A percentile compares a stretch with the other conserved stretches of the same genome.
These are phyloP conservation scores for Raffaelea albimanens DNA, from an alignment of 2,329 filamentous ascomycete species.

Conservation along the genomic window DNA sequence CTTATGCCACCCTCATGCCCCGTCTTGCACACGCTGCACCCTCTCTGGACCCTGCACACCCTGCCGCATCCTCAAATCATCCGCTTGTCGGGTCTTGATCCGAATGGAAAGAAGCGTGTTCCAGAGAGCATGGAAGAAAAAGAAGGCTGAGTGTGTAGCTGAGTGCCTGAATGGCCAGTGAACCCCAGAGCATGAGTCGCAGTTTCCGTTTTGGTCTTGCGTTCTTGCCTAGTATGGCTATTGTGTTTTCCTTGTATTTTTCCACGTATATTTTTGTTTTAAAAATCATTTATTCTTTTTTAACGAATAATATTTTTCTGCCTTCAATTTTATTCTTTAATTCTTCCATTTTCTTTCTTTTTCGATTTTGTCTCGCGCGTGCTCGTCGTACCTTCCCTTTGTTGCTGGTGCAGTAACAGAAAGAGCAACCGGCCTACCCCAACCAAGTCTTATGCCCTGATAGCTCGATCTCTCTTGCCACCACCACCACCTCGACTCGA, in stretches of 20 bases:
- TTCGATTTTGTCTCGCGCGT: neutral
- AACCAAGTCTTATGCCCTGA: too few species aligned
- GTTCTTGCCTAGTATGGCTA: neutral
- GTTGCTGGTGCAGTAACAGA: too few species aligned
- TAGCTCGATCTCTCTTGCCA: too few species aligned
- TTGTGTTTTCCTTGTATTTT: too few species aligned
- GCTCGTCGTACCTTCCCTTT: neutral
- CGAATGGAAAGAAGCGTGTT: constrained; percentile 1
- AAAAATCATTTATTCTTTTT: neutral
- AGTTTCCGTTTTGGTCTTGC: neutral
- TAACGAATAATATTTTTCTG: too few species aligned
- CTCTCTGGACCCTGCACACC: neutral
- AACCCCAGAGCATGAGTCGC: neutral
- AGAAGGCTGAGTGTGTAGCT: constrained; percentile 1
- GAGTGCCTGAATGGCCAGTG: neutral
- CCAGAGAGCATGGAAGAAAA: neutral
- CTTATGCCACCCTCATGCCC: too few species aligned
- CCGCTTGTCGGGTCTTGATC: constrained; percentile 3
- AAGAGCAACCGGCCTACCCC: too few species aligned
- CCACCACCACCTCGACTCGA: too few species aligned
- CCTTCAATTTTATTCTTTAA: too few species aligned
- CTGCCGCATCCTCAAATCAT: constrained; percentile 1
- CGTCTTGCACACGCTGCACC: too few species aligned
- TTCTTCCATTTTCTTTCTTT: neutral
- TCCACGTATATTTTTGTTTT: too few species aligned